These are phyloP conservation scores for Arthrinium puccinioides DNA, from an alignment of 2,329 filamentous ascomycete genomes.

Conservation along the genomic window DNA sequence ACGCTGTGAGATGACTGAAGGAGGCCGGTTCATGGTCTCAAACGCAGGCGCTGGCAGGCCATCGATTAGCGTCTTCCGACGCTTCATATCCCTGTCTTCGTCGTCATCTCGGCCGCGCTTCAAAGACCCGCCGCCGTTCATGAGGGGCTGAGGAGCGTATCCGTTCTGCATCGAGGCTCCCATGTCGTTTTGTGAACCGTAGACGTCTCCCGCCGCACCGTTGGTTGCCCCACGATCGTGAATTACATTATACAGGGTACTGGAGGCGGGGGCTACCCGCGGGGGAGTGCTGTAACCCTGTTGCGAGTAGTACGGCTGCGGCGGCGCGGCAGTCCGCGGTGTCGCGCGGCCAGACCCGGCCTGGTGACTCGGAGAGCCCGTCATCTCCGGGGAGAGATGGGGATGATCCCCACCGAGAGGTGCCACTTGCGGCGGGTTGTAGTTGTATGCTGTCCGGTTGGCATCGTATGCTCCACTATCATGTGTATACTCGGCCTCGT, in stretches of 20 bases:
- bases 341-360: slow-evolving; percentile 78
- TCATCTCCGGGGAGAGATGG: slow-evolving; percentile 76
- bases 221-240: slow-evolving; percentile 65
- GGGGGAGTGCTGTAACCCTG: slow-evolving; percentile 75
- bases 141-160: slow-evolving; percentile 55
- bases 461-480: slow-evolving; percentile 68
- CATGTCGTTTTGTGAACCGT: slow-evolving; percentile 59
- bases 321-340: slow-evolving; percentile 67
- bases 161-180: slow-evolving; percentile 47
- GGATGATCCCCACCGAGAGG: slow-evolving; percentile 64
- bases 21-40: slow-evolving; percentile 40
- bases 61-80: slow-evolving; percentile 70
- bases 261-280: slow-evolving; percentile 59
- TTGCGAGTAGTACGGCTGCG: slow-evolving; percentile 66
- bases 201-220: slow-evolving; percentile 62
- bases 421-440: slow-evolving; percentile 61
- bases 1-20: slow-evolving; percentile 33
- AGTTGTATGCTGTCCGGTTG: slow-evolving; percentile 69
- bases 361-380: slow-evolving; percentile 71
- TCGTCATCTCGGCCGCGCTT: slow-evolving; percentile 51
- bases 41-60: slow-evolving; percentile 43
- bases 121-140: slow-evolving; percentile 52
- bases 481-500: slow-evolving; percentile 81
- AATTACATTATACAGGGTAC: slow-evolving; percentile 84
- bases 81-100: slow-evolving; percentile 63